Evolutionary conservation across 306 rosid species (phyloP), one percentile per base, ranked within the genome.

Genomic region (Phaseolus lunatus): DNA sequence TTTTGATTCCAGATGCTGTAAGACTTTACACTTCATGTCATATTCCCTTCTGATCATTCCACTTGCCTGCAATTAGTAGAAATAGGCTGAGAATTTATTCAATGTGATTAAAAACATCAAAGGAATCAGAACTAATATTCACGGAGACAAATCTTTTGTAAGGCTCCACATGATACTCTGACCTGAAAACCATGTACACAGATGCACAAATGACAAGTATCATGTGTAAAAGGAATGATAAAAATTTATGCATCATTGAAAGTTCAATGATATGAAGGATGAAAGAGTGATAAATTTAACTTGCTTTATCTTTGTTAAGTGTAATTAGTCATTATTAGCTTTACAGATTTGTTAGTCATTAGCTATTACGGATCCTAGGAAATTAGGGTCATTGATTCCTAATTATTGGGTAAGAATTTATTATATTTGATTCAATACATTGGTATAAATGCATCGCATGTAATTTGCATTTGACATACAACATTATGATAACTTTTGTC

Each of bases 1-100:
- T 44, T 82, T 78, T 19, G 97, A 90, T 88, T 94, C 98, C 70
- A 85, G 85, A 54, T 90, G 87, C 75, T 88, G 85, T 58, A 94
- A 80, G 75, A 85, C 44, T 88, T 86, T 90, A 78, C 98, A 90
- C 87, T 92, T 94, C 57, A 75, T 54, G 75, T 90, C 98, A 20
- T 94, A 94, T 76, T 92, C 90, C 86, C 84, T 90, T 83, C 97
- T 85, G 75, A 94, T 89, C 76, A 82, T 78, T 77, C 80, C 97
- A 88, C 94, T 94, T 58, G 98, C 96, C 97, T 94, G 87, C 39
- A 81, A 67, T 53, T 59, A 18, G 20, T 9, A 79, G 24, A 39
- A 62, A 27, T 61, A 37, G 67, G 26, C 11, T 26, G 27, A 52
- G n/a, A 44, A 35, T 41, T 20, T 14, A 44, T 7, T 23, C 7